Evolutionary conservation across 2,329 filamentous ascomycete species (phyloP).

Genomic region (Sporothrix luriei): DNA sequence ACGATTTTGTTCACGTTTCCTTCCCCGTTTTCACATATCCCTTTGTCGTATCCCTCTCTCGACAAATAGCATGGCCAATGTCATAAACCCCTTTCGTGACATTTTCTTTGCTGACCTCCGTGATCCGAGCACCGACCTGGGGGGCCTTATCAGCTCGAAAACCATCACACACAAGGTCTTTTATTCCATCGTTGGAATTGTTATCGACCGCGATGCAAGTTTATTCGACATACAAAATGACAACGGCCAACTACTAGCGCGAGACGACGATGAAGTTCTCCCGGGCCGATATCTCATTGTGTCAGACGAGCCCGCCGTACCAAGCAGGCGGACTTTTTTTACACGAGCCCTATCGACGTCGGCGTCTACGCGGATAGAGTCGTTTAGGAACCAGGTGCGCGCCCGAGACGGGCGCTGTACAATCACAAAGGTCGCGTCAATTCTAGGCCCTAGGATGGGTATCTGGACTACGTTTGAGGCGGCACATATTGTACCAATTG

Average conservation of each 20-base stretch:
- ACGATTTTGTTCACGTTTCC: no score
- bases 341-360: background rate
- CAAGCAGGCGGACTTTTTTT: background rate
- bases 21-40: no score
- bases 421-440: background rate
- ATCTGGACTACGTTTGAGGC: constrained; percentile 8
- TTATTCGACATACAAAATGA: background rate
- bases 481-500: constrained; percentile 21
- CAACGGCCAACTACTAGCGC: background rate
- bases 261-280: background rate
- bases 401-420: constrained; percentile 4
- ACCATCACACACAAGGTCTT: no score
- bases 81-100: no score
- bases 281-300: constrained; percentile 12
- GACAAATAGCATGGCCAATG: no score
- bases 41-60: no score
- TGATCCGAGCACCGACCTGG: no score
- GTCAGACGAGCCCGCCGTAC: background rate
- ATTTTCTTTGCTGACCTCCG: no score
- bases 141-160: no score
- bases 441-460: background rate
- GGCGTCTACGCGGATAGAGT: background rate
- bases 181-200: no score
- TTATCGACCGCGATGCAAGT: no score
- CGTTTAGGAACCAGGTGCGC: constrained; percentile 5